Conservation (phyloP, 179 eudicot genomes). For the Silene noctiflora region DNA sequence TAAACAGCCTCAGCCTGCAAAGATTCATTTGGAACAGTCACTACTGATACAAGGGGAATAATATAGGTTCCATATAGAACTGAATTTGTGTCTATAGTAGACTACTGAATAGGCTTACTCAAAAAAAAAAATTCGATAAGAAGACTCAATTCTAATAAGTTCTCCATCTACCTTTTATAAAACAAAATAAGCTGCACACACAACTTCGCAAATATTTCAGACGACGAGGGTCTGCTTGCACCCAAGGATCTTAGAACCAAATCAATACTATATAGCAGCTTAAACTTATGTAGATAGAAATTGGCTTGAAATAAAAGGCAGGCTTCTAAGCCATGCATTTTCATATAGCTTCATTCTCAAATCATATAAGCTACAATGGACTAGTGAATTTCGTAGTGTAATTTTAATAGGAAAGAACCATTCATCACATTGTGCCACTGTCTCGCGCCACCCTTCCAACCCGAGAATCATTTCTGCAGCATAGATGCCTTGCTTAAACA, state of each 20-base stretch:
- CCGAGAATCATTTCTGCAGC: background rate
- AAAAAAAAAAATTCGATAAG: background rate
- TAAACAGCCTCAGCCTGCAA: conserved; percentile 25
- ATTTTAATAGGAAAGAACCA: background rate
- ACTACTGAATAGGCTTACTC: background rate
- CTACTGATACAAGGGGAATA: background rate
- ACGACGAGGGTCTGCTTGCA: background rate
- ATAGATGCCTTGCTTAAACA: background rate
- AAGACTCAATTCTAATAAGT: background rate
- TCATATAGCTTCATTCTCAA: background rate
- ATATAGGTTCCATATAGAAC: background rate
- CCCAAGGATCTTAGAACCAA: background rate
- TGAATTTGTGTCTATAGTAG: background rate
- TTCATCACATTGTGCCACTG: background rate
- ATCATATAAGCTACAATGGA: background rate
- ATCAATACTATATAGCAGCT: background rate
- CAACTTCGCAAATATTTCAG: background rate
- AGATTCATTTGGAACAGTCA: conserved; percentile 7
- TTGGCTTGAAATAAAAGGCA: background rate
- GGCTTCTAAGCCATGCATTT: background rate
- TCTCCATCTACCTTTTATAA: background rate
- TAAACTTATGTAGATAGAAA: background rate
- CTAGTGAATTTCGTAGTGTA: background rate
- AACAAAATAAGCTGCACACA: background rate
- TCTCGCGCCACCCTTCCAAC: background rate